Base-by-base conservation (phyloP, 2,329 filamentous ascomycete genomes). In the Trichophyton schoenleinii region DNA sequence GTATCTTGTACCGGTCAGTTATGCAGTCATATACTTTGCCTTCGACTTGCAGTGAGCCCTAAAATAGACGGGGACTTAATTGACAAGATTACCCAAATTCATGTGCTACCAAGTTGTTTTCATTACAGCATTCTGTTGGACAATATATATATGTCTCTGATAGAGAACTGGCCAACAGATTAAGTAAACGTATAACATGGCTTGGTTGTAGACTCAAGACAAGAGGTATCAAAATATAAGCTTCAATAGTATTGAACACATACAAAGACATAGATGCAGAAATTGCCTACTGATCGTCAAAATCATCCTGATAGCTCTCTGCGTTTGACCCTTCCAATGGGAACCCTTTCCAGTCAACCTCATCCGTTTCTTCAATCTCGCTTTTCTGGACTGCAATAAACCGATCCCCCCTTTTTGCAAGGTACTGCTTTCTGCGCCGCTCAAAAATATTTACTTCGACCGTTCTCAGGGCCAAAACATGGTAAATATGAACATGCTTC, bases 401-500 rank as follows among this genome's bases (percentile, higher is more conserved):
- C 15, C 63, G 44, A 4, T 66, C 69, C 38, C 65, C 59, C 6
- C 67, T 61, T 61, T 70, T 69, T 9, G 70, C 65, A 3, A 75
- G 62, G 31, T 71, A 67, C 41, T 68, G 66, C 9, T 64, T 64
- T 11, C 69, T 68, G 1, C 73, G 69, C 4, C 70, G 65, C 59
- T 79, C 71, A 61, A 76, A 72, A 59, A 79, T 71, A 59, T 76
- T 74, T 15, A 78, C 72, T 46, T 80, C 79, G 13, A 78, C 74
- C 0, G 78, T 79, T 52, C 70, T 70, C 58, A 72, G 68, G 0
- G 72, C 70, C 49, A 78, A 62, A 41, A 80, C 68, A 58, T 79
- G 79, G 67, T 85, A 85, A 15, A 86, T 78, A 60, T 82, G 75
- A 1, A 87, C 84, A 1, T 70, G 68, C 66, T 79, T 81, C 42